Conservation (phyloP, 768 basidiomycete species). For the Boletus subcaerulescens region DNA sequence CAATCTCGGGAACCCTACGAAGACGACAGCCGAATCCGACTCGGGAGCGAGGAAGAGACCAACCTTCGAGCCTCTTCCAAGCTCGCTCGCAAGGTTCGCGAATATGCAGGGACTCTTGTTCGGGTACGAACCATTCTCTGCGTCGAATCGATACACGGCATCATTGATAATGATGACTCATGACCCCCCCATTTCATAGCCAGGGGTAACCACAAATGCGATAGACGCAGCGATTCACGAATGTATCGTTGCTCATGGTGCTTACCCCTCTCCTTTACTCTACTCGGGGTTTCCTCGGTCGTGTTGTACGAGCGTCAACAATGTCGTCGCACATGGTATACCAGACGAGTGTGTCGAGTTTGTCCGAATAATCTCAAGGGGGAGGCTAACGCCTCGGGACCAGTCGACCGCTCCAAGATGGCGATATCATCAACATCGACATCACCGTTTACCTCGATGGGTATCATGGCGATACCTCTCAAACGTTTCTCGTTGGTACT, state of each 20-base stretch:
- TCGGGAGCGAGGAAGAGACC: slow-evolving; percentile 53
- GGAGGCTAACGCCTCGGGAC: not conserved
- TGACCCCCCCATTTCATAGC: slow-evolving; percentile 35
- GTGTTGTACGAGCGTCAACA: slow-evolving; percentile 75
- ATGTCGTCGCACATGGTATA: slow-evolving; percentile 84
- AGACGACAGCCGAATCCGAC: slow-evolving; percentile 39
- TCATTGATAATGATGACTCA: too few relatives aligned
- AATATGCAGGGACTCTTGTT: slow-evolving; percentile 52
- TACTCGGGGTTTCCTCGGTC: slow-evolving; percentile 58
- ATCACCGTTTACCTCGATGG: slow-evolving; percentile 81
- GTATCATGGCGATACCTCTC: slow-evolving; percentile 88
- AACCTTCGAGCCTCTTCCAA: slow-evolving; percentile 50
- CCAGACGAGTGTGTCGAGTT: slow-evolving; percentile 72
- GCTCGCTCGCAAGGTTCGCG: slow-evolving; percentile 56
- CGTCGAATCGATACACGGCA: not conserved
- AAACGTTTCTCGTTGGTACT: slow-evolving; percentile 76
- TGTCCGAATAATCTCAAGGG: not conserved
- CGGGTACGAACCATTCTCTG: slow-evolving; percentile 35
- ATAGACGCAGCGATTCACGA: slow-evolving; percentile 75
- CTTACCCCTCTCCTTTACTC: slow-evolving; percentile 83
- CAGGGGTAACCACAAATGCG: slow-evolving; percentile 67
- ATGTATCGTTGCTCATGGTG: slow-evolving; percentile 60
- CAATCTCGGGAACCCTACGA: slow-evolving; percentile 5
- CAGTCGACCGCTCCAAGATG: slow-evolving; percentile 76
- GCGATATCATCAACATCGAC: slow-evolving; percentile 88